Conservation (phyloP, 1,139 yeast species). For the Hanseniaspora gamundiae region DNA sequence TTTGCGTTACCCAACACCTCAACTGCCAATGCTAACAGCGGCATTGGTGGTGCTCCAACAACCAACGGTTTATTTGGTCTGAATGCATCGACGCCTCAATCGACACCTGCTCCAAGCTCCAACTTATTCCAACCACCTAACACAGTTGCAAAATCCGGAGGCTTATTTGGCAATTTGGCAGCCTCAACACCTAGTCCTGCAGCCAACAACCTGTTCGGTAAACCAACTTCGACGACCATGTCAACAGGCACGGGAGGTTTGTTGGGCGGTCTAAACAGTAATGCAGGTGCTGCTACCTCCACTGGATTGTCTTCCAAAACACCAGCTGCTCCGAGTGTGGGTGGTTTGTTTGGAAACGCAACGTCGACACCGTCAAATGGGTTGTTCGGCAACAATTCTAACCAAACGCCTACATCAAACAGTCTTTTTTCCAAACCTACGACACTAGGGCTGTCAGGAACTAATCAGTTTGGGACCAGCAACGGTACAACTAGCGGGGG, state of each 20-base stretch:
- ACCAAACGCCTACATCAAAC: no score
- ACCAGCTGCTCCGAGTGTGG: neutral
- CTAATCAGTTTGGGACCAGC: no score
- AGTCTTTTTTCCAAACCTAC: no score
- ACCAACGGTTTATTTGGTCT: constrained; percentile 15
- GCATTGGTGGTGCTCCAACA: constrained; percentile 13
- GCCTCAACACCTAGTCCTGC: neutral
- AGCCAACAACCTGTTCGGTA: neutral
- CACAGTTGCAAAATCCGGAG: neutral
- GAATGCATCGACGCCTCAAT: constrained; percentile 23
- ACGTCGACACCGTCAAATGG: no score
- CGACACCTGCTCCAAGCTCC: constrained; percentile 20
- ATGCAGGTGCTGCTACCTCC: constrained; percentile 6
- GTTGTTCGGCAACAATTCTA: no score
- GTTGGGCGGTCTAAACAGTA: constrained; percentile 13
- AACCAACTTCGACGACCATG: neutral
- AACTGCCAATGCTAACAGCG: neutral
- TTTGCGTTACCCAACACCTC: constrained; percentile 14
- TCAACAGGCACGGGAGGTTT: constrained; percentile 10
- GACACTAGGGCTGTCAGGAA: no score
- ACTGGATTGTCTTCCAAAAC: neutral
- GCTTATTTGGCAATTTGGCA: neutral
- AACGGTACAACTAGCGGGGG: constrained; percentile 12
- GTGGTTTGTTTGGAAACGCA: neutral
- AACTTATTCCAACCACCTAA: constrained; percentile 12